Evolutionary conservation across 805 yeast species (phyloP).

Genomic region (Cyberlindnera petersonii): DNA sequence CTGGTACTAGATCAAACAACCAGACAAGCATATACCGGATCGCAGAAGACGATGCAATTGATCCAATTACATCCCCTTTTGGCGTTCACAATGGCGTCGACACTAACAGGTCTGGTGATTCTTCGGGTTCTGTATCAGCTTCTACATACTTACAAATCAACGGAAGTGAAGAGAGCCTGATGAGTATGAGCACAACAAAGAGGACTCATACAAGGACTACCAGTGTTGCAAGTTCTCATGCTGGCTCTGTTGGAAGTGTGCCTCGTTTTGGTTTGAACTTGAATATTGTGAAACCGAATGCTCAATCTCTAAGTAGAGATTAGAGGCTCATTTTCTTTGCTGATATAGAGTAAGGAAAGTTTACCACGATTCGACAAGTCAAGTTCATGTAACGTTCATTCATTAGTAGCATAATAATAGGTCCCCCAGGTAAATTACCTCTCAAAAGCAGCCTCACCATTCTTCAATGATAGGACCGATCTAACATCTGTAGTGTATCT

Average conservation of each 20-base stretch:
- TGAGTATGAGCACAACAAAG: conserved; percentile 7
- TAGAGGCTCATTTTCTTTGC: not conserved
- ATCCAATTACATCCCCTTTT: conserved; percentile 1
- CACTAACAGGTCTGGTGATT: not conserved
- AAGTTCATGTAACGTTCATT: not conserved
- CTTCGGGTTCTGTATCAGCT: no score
- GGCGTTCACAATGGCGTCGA: not conserved
- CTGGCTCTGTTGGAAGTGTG: conserved; percentile 4
- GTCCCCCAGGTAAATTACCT: conserved; percentile 11
- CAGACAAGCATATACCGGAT: conserved; percentile 9
- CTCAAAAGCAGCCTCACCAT: conserved; percentile 64
- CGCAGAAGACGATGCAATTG: conserved; percentile 3
- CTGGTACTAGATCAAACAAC: not conserved
- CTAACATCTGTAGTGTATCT: conserved; percentile 84
- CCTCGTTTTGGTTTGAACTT: conserved; percentile 45
- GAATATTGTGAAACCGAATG: conserved; percentile 54
- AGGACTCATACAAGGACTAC: conserved; percentile 9
- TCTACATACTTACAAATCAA: no score
- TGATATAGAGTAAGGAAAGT: not conserved
- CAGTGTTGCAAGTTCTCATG: conserved; percentile 1
- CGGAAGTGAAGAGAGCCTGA: conserved; percentile 11
- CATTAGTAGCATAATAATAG: no score
- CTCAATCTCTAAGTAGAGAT: conserved; percentile 29
- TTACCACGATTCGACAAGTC: no score
- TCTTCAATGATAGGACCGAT: conserved; percentile 65